Base-by-base conservation (phyloP, 2,329 filamentous ascomycete genomes). In the Curvularia lunata region DNA sequence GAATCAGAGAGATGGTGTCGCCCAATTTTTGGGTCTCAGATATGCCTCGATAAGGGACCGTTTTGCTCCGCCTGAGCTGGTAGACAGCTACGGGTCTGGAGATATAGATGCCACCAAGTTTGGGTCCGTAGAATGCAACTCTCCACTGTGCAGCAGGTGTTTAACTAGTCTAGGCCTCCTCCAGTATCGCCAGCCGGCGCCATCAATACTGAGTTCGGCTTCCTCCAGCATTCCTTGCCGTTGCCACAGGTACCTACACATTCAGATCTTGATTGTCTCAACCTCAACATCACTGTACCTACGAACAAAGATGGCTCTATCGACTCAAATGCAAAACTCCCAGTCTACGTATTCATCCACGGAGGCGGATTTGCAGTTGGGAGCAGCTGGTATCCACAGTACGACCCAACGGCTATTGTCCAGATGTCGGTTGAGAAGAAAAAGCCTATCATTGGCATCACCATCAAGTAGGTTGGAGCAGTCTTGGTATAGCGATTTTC, bases 261-360 rank as follows among this genome's bases (percentile, higher is more conserved):
- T 50, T 84, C 80, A 10, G 83, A 83, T 21, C 62, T 78, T 3
- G 79, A 85, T 48, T 80, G 83, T 30, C 70, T 86, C 23, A 84
- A 83, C 48, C 69, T 85, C 18, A 85, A 84, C 58, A 80, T 86
- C 47, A 80, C 81, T 0, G 74, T 81, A 0, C 83, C 83, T 1
- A 46, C 62, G 2, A 48, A 45, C 19, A 62, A 63, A 16, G 55
- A 67, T 56, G 69, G 68, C 1, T 38, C 38, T 3, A 62, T 74
- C 13, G 58, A 66, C 27, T 41, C 55, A 3, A 61, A 57, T 4
- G 68, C 71, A 12, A 77, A 76, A 5, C 70, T 85, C 2, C 84
- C 83, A 0, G 82, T 85, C 0, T 75, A 84, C 38, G 76, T 83
- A 1, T 84, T 83, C 60, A 77, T 86, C 4, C 83, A 85, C 57